Base-by-base conservation (phyloP, 805 yeast genomes). In the Clavispora fructus region DNA sequence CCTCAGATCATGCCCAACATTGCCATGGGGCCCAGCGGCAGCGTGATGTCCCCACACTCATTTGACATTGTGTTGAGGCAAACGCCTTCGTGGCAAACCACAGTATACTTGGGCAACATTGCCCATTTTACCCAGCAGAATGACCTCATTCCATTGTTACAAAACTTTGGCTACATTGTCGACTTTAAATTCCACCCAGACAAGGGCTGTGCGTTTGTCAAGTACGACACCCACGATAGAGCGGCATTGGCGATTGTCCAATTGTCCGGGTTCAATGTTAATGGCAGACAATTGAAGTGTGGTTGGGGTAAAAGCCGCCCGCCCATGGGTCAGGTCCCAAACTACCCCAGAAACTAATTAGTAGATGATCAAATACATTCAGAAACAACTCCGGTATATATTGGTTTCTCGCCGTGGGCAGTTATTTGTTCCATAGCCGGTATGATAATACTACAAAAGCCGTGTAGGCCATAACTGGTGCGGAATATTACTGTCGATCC, bases 191-290 rank as follows among this genome's bases (percentile, higher is more conserved):
- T 85, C 57, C 84, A 85, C 53, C 85, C 89, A 8, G 95, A 88
- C 46, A 79, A 79, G 52, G 94, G 92, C 6, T 89, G 92, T 69
- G 95, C 96, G 10, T 90, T 89, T 70, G 92, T 87, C 51, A 85
- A 84, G 64, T 88, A 82, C 61, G 95, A 86, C 58, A 75, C 87
- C 38, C 96, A 89, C 64, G 95, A 89, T 58, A 74, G 88, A 49
- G 96, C 96, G 6, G 95, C 96, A 2, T 71, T 87, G 58, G 95
- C 95, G 41, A 88, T 89, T 58, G 85, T 84, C 29, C 92, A 86
- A 58, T 71, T 90, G 52, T 71, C 77, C 16, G 94, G 95, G 0
- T 77, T 82, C 55, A 74, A 74, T 42, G 67, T 88, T 55, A 83
- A 85, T 59, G 95, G 95, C 19, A 76, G 95, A 60, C 83, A 85